A percentile compares a stretch with the other conserved stretches of the same genome.
These are phyloP conservation scores for Metschnikowia aberdeeniae DNA, from an alignment of 805 yeast species.

Conservation along the genomic window DNA sequence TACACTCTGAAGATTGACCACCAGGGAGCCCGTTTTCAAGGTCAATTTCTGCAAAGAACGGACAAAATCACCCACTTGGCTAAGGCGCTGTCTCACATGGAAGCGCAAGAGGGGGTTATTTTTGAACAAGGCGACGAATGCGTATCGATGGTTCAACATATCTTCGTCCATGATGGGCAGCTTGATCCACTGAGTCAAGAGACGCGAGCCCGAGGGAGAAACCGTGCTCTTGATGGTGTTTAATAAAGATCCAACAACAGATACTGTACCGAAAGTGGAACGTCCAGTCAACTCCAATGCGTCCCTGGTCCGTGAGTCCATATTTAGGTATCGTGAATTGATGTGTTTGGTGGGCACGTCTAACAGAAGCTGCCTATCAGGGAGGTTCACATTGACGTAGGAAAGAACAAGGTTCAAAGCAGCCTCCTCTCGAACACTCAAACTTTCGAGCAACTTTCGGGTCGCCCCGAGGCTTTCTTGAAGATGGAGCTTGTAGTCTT, in stretches of 20 bases:
- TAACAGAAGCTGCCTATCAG: conserved; percentile 58
- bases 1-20: conserved; percentile 27
- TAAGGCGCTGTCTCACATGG: conserved; percentile 32
- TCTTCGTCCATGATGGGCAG: conserved; percentile 64
- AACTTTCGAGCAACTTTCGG: conserved; percentile 30
- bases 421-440: conserved; percentile 51
- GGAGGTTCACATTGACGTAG: conserved; percentile 72
- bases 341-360: conserved; percentile 61
- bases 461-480: conserved; percentile 32
- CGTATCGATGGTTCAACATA: conserved; percentile 51
- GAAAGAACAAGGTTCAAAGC: conserved; percentile 54
- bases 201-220: conserved; percentile 76
- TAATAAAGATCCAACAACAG: conserved; percentile 64
- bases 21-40: conserved; percentile 32
- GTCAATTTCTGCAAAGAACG: conserved; percentile 54
- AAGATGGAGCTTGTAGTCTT: conserved; percentile 30
- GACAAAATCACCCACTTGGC: conserved; percentile 51
- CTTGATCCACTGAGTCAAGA: conserved; percentile 76
- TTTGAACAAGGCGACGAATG: conserved; percentile 30
- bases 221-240: conserved; percentile 69
- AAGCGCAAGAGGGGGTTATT: conserved; percentile 20
- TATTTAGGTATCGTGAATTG: conserved; percentile 56
- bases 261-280: conserved; percentile 39
- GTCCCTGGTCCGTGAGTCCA: conserved; percentile 75
- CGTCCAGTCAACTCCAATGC: conserved; percentile 72